Evolutionary conservation across 306 rosid species (phyloP).

Genomic region (Acacia melanoxylon): DNA sequence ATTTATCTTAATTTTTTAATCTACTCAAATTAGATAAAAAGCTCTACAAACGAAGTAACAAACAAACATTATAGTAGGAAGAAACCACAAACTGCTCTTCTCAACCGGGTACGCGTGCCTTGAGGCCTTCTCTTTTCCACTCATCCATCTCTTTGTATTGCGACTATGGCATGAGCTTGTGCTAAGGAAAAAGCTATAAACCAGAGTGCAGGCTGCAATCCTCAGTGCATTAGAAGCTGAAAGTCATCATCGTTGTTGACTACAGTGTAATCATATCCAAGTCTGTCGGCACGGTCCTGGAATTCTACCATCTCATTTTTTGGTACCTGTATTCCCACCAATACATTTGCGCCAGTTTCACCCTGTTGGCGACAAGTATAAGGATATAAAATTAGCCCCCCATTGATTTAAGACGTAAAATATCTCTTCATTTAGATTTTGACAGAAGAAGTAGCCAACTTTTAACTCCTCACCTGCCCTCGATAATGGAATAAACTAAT

Average conservation of each 20-base stretch:
- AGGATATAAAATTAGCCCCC: conserved; percentile 15
- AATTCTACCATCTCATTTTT: conserved; percentile 64
- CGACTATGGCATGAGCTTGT: not conserved
- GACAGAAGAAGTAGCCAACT: not conserved
- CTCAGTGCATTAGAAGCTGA: conserved; percentile 74
- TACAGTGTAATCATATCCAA: conserved; percentile 71
- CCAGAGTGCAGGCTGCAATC: not conserved
- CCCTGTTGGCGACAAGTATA: conserved; percentile 54
- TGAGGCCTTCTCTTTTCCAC: not conserved
- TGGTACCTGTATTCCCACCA: conserved; percentile 81
- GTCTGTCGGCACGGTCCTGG: conserved; percentile 45
- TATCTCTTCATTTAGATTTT: conserved; percentile 2
- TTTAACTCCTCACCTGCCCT: conserved; percentile 53
- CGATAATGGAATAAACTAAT: conserved; percentile 89
- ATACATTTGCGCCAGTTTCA: conserved; percentile 79
- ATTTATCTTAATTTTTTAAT: too few species aligned
- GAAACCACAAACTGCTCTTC: conserved; percentile 21
- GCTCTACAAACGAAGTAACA: not conserved
- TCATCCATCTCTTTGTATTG: too few species aligned
- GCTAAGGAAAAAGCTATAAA: not conserved
- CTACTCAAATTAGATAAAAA: too few species aligned
- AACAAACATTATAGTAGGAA: not conserved
- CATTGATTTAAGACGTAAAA: conserved; percentile 9
- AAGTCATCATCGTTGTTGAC: conserved; percentile 59
- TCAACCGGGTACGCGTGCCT: not conserved